Percentiles rank a stretch among this genome's conserved stretches.
phyloP scores from a whole-genome alignment of 345 rosid genomes.

The Citrus hindsii region DNA sequence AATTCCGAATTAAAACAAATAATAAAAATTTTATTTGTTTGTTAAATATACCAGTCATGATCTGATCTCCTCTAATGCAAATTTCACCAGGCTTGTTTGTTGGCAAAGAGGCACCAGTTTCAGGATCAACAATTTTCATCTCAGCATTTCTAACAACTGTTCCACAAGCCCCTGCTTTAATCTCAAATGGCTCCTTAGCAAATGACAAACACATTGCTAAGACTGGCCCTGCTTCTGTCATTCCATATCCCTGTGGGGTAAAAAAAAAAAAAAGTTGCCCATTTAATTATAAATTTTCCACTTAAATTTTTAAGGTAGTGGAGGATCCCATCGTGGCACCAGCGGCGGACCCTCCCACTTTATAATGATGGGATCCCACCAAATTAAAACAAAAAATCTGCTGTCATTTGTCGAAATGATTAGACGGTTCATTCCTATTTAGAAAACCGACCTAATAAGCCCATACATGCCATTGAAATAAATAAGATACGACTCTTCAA shows the following conservation, averaged over 20 bases:
- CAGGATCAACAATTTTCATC: slow-evolving; percentile 83
- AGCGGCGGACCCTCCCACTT: too few species aligned
- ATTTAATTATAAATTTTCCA: too few species aligned
- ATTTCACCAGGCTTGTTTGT: slow-evolving; percentile 74
- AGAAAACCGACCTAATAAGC: too few species aligned
- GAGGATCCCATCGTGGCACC: too few species aligned
- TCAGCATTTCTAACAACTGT: slow-evolving; percentile 84
- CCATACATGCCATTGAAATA: too few species aligned
- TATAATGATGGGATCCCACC: too few species aligned
- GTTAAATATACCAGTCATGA: slow-evolving; percentile 67
- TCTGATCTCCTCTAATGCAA: slow-evolving; percentile 74
- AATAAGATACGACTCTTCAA: too few species aligned
- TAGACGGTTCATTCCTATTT: too few species aligned
- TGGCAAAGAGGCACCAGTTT: slow-evolving; percentile 52
- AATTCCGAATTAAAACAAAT: too few species aligned
- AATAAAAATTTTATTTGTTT: too few species aligned
- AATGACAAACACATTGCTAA: slow-evolving; percentile 74
- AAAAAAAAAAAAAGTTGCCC: neutral
- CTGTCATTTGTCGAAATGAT: too few species aligned
- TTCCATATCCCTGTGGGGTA: slow-evolving; percentile 68
- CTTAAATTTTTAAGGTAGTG: neutral
- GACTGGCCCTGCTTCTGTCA: slow-evolving; percentile 96
- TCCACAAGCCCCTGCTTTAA: slow-evolving; percentile 82
- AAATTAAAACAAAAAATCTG: too few species aligned
- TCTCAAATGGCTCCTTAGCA: slow-evolving; percentile 65